Evolutionary conservation across 1,139 yeast species (phyloP).

Genomic region (Saccharomyces hybrid): DNA sequence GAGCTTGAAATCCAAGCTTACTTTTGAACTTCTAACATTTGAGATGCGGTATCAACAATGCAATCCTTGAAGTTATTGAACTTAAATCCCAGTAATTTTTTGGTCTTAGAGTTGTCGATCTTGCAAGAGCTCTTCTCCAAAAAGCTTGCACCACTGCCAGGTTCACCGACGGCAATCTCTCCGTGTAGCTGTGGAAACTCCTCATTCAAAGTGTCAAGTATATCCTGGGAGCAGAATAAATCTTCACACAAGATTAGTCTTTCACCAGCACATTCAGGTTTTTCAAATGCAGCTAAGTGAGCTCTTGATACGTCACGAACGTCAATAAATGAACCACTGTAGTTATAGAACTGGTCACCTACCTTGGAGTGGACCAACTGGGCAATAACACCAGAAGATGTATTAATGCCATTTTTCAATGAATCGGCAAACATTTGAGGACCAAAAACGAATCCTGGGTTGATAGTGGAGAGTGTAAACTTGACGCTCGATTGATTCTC

Average conservation of each 20-base stretch:
- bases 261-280: slow-evolving; percentile 25
- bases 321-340: slow-evolving; percentile 33
- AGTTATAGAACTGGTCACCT: slow-evolving; percentile 6
- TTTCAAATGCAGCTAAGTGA: slow-evolving; percentile 40
- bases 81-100: not conserved
- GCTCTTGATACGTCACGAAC: slow-evolving; percentile 50
- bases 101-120: slow-evolving; percentile 2
- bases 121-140: slow-evolving; percentile 2
- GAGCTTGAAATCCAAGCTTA: not conserved
- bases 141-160: not conserved
- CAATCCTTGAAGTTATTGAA: no score
- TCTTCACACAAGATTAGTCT: slow-evolving; percentile 32
- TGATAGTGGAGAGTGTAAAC: slow-evolving; percentile 39
- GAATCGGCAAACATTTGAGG: slow-evolving; percentile 36
- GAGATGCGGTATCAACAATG: slow-evolving; percentile 3
- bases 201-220: slow-evolving; percentile 32
- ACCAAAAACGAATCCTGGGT: slow-evolving; percentile 44
- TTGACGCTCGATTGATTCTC: slow-evolving; percentile 32
- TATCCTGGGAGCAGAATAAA: slow-evolving; percentile 28
- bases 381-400: slow-evolving; percentile 34
- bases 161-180: slow-evolving; percentile 18
- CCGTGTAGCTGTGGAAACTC: slow-evolving; percentile 35
- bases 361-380: slow-evolving; percentile 15
- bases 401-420: slow-evolving; percentile 28
- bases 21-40: slow-evolving; percentile 3